phyloP scores from a whole-genome alignment of 352 stramenopile genomes.

The Globisporangium heterothallicum region DNA sequence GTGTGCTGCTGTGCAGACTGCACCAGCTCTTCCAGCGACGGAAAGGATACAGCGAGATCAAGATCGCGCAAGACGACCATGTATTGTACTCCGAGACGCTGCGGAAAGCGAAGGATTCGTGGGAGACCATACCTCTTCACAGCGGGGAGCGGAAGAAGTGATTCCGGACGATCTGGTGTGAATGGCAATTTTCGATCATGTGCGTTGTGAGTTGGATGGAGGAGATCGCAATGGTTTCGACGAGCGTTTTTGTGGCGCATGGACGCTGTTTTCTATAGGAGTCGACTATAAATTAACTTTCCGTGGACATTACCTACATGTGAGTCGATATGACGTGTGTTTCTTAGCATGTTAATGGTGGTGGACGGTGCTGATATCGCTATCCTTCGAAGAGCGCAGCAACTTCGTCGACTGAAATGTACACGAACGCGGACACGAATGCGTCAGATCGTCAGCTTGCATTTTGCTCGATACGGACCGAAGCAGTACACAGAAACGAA shows the following conservation, averaged over 20 bases:
- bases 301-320: too few relatives aligned
- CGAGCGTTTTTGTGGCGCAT: too few relatives aligned
- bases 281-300: too few relatives aligned
- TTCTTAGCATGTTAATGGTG: neutral
- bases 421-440: neutral
- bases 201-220: too few relatives aligned
- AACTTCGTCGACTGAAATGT: constrained; percentile 42
- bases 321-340: too few relatives aligned
- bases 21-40: constrained; percentile 37
- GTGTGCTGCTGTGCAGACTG: constrained; percentile 38
- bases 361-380: neutral
- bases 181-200: neutral
- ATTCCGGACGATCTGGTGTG: neutral
- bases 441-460: too few relatives aligned
- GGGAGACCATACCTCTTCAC: constrained; percentile 31
- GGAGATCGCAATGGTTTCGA: too few relatives aligned
- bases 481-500: too few relatives aligned
- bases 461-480: too few relatives aligned
- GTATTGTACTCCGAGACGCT: constrained; percentile 60
- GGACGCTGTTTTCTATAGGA: too few relatives aligned
- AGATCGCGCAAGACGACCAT: constrained; percentile 60
- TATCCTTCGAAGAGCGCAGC: constrained; percentile 35
- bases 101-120: constrained; percentile 61
- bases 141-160: neutral
- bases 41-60: constrained; percentile 42